Evolutionary conservation across 768 basidiomycete genomes (phyloP).

Genomic region (Amanita thiersii): DNA sequence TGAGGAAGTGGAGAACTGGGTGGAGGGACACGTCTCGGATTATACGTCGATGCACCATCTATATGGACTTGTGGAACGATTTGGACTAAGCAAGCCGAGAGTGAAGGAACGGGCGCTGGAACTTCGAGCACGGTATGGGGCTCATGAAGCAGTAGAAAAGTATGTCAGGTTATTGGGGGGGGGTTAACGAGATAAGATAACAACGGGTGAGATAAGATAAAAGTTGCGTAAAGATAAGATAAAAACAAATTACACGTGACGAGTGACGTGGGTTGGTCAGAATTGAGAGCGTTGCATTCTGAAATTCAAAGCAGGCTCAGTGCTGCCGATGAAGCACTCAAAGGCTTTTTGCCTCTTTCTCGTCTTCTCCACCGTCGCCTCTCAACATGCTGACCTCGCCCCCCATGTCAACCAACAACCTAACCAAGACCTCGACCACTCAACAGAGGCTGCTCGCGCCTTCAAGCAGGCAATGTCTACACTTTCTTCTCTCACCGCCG

Average conservation of each 20-base stretch:
- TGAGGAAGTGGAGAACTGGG: conserved; percentile 35
- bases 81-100: conserved; percentile 1
- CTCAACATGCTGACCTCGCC: conserved; percentile 1
- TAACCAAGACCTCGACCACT: conserved; percentile 32
- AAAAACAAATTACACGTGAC: too few relatives aligned
- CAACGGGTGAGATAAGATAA: too few relatives aligned
- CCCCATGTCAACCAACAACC: conserved; percentile 13
- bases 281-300: too few relatives aligned
- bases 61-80: conserved; percentile 15
- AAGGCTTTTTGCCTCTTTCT: conserved; percentile 1
- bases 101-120: not conserved
- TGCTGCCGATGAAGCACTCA: conserved; percentile 6
- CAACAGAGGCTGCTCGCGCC: conserved; percentile 58
- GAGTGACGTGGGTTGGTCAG: conserved; percentile 4
- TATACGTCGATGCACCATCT: conserved; percentile 56
- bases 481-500: conserved; percentile 54
- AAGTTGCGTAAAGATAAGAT: too few relatives aligned
- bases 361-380: not conserved
- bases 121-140: not conserved
- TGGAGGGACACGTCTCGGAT: conserved; percentile 59
- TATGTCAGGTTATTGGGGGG: conserved; percentile 4
- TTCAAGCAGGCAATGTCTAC: conserved; percentile 71
- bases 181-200: conserved; percentile 7
- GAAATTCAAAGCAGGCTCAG: too few relatives aligned
- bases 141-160: not conserved